These are phyloP conservation scores for Chlamydomonas reinhardtii DNA, from an alignment of 163 green algal species.

Conservation along the genomic window DNA sequence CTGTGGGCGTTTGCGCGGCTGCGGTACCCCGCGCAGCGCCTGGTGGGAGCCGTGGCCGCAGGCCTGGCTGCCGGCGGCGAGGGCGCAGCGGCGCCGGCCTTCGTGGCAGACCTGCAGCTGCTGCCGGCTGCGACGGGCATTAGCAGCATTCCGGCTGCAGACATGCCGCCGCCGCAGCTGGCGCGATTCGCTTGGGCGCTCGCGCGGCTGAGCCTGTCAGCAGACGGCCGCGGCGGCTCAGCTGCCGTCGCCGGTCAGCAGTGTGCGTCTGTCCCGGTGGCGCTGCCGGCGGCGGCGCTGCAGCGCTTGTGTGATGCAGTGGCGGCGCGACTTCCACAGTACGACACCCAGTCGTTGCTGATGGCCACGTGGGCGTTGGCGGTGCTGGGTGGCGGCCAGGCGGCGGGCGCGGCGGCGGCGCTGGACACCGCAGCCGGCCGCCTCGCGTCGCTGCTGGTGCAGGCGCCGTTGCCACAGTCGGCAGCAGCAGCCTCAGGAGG, in stretches of 20 bases:
- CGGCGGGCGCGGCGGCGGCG: neutral
- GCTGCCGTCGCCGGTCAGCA: too few relatives aligned
- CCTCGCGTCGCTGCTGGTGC: neutral
- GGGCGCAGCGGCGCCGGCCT: too few relatives aligned
- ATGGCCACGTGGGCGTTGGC: slow-evolving; percentile 19
- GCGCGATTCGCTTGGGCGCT: slow-evolving; percentile 13
- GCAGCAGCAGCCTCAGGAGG: too few relatives aligned
- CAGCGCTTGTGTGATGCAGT: neutral
- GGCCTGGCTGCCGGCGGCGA: neutral
- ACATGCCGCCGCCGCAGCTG: neutral
- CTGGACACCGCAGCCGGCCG: slow-evolving; percentile 2
- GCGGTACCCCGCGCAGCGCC: neutral
- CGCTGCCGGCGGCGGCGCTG: neutral
- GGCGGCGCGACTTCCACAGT: neutral
- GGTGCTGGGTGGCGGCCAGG: neutral
- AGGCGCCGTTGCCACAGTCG: too few relatives aligned
- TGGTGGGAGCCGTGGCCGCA: neutral
- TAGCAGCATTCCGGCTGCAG: too few relatives aligned
- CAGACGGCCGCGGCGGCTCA: too few relatives aligned
- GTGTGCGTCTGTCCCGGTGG: too few relatives aligned
- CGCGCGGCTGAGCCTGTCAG: neutral
- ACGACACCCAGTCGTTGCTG: slow-evolving; percentile 13
- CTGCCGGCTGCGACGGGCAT: neutral
- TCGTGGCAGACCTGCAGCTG: neutral
- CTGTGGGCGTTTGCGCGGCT: slow-evolving; percentile 20